These are phyloP conservation scores for Cyberlindnera mississippiensis DNA, from an alignment of 805 yeast species.

Conservation along the genomic window DNA sequence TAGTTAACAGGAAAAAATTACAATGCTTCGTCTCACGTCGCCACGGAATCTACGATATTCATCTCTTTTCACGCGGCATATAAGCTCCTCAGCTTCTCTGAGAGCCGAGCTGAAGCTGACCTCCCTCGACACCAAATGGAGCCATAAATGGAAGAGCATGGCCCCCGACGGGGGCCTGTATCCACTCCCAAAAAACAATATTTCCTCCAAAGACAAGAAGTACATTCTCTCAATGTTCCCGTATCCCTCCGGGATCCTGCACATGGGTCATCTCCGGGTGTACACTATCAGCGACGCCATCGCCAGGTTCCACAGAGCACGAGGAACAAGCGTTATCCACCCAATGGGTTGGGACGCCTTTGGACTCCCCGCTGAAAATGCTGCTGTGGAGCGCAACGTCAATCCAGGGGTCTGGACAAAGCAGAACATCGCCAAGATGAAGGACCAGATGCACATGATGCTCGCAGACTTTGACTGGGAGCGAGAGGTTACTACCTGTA, in stretches of 20 bases:
- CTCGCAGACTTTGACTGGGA: constrained; percentile 92
- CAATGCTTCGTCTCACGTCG: too few relatives aligned
- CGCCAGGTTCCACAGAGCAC: constrained; percentile 71
- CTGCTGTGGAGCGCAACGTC: constrained; percentile 82
- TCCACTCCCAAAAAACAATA: constrained; percentile 28
- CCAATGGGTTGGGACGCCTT: constrained; percentile 99
- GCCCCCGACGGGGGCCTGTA: constrained; percentile 35
- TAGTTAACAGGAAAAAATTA: too few relatives aligned
- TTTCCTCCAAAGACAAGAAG: constrained; percentile 33
- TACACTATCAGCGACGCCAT: constrained; percentile 86
- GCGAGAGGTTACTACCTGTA: constrained; percentile 79
- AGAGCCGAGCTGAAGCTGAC: constrained; percentile 2
- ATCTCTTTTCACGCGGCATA: not conserved
- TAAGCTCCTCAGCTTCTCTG: not conserved
- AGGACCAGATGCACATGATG: constrained; percentile 73
- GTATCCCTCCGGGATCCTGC: constrained; percentile 90
- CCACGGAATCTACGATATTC: too few relatives aligned
- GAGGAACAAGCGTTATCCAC: constrained; percentile 76
- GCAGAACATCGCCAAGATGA: constrained; percentile 80
- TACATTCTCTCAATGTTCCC: constrained; percentile 90
- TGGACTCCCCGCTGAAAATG: constrained; percentile 97
- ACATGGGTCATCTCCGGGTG: constrained; percentile 92
- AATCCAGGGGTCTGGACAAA: constrained; percentile 84
- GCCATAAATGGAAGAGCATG: constrained; percentile 39
- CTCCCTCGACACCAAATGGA: constrained; percentile 49